A percentile compares a stretch with the other conserved stretches of the same genome.
Conservation (phyloP, 2,329 filamentous ascomycete genomes). For the Neofusicoccum sp. region DNA sequence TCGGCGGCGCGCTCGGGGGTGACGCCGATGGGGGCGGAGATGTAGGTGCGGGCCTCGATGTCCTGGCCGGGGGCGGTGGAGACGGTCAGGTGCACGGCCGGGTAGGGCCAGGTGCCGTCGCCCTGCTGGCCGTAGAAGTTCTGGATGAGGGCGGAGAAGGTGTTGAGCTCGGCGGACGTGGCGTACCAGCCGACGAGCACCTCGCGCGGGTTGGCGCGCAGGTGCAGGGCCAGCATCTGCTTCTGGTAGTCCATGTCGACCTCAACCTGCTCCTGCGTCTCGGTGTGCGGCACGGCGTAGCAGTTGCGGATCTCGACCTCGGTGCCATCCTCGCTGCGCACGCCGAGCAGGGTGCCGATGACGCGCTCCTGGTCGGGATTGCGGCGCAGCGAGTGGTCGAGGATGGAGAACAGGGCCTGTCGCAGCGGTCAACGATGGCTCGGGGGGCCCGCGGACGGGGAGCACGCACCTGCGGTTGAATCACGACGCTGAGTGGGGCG, state of each 20-base stretch:
- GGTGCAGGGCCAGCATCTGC: slow-evolving; percentile 94
- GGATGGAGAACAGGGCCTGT: slow-evolving; percentile 66
- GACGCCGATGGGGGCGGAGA: slow-evolving; percentile 91
- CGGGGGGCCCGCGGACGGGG: background rate
- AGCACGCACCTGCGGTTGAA: slow-evolving; percentile 84
- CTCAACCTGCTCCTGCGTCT: slow-evolving; percentile 98
- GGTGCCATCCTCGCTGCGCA: slow-evolving; percentile 92
- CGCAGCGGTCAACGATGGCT: slow-evolving; percentile 11
- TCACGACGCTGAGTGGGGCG: slow-evolving; percentile 88
- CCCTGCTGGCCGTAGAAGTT: slow-evolving; percentile 99
- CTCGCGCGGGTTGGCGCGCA: slow-evolving; percentile 92
- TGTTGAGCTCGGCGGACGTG: slow-evolving; percentile 94
- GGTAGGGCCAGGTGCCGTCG: slow-evolving; percentile 95
- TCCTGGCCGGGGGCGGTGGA: slow-evolving; percentile 86
- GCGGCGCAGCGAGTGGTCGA: slow-evolving; percentile 91
- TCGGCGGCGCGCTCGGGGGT: slow-evolving; percentile 93
- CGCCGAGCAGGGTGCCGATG: slow-evolving; percentile 92
- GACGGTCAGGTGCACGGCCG: slow-evolving; percentile 95
- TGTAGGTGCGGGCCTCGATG: slow-evolving; percentile 90
- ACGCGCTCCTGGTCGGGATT: slow-evolving; percentile 92
- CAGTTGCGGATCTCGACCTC: slow-evolving; percentile 95
- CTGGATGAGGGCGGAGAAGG: slow-evolving; percentile 96
- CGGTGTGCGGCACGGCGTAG: slow-evolving; percentile 97
- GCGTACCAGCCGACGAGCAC: slow-evolving; percentile 98
- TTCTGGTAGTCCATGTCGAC: slow-evolving; percentile 99